These are phyloP conservation scores for Trichomonascus vanleenenianus DNA, from an alignment of 805 yeast species.

Conservation along the genomic window DNA sequence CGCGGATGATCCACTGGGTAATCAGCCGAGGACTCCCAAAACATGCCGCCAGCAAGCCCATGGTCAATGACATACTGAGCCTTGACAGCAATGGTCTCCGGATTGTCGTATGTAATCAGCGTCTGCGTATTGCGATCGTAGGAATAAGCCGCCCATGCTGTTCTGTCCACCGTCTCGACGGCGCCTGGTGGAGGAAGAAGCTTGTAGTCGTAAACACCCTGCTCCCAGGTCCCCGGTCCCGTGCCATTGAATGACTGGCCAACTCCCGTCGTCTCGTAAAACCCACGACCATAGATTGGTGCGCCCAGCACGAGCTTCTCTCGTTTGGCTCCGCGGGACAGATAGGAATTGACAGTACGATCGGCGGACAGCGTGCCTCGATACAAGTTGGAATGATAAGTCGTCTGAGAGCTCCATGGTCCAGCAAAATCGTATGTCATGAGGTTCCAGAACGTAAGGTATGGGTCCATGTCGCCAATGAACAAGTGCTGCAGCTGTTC, in stretches of 20 bases:
- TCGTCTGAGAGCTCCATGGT: slow-evolving; percentile 54
- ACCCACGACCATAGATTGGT: slow-evolving; percentile 75
- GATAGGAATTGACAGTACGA: slow-evolving; percentile 39
- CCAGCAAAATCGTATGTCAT: slow-evolving; percentile 92
- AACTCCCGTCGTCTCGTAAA: slow-evolving; percentile 31
- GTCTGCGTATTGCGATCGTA: slow-evolving; percentile 32
- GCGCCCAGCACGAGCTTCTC: slow-evolving; percentile 67
- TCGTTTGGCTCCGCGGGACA: slow-evolving; percentile 36
- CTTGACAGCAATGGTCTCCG: slow-evolving; percentile 44
- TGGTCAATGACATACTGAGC: slow-evolving; percentile 45
- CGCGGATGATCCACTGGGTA: slow-evolving; percentile 16
- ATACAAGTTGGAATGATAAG: slow-evolving; percentile 66
- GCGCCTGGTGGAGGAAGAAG: slow-evolving; percentile 41
- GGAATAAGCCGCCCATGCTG: slow-evolving; percentile 48
- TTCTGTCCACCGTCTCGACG: slow-evolving; percentile 44
- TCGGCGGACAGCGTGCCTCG: slow-evolving; percentile 42
- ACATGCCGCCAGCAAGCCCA: slow-evolving; percentile 76
- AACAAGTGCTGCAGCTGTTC: slow-evolving; percentile 39
- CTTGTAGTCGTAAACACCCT: slow-evolving; percentile 48
- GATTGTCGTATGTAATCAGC: slow-evolving; percentile 57
- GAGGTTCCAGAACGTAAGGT: slow-evolving; percentile 66
- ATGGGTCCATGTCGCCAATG: slow-evolving; percentile 47
- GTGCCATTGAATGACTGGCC: slow-evolving; percentile 40
- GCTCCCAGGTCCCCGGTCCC: slow-evolving; percentile 37
- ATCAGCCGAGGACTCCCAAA: slow-evolving; percentile 94